A percentile compares a stretch with the other conserved stretches of the same genome.
phyloP scores from a whole-genome alignment of 805 yeast genomes.

The Huiozyma sinensis region DNA sequence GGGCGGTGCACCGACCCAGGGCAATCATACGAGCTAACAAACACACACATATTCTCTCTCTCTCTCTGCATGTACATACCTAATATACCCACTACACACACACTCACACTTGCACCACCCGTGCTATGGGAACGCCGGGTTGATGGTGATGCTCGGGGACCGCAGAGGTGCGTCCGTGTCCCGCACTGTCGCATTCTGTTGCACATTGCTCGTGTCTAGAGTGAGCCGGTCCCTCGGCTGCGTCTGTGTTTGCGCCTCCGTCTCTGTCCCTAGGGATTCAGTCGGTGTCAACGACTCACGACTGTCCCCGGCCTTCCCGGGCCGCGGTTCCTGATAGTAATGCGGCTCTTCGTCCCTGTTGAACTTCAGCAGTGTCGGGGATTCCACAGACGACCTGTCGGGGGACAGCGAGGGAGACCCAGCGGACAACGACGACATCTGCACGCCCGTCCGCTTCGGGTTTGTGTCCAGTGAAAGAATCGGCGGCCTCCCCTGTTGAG shows the following conservation, averaged over 20 bases:
- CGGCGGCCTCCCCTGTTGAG: constrained; percentile 9
- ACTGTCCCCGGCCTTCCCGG: constrained; percentile 4
- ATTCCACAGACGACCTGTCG: constrained; percentile 15
- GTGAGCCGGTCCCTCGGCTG: no score
- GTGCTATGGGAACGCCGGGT: constrained; percentile 1
- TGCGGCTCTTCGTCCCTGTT: constrained; percentile 16
- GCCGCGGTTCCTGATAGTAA: constrained; percentile 25
- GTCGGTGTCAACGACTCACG: not conserved
- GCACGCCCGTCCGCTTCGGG: constrained; percentile 16
- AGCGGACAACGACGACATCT: constrained; percentile 8
- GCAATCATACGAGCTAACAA: no score
- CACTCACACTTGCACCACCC: no score
- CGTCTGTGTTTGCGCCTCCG: no score
- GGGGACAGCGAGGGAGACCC: constrained; percentile 27
- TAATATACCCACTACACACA: no score
- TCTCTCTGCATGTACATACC: no score
- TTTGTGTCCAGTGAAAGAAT: constrained; percentile 21
- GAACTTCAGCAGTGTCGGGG: constrained; percentile 24
- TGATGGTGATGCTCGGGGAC: constrained; percentile 13
- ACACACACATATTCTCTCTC: no score
- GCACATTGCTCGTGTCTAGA: no score
- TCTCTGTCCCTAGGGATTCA: no score
- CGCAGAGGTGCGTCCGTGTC: constrained; percentile 5
- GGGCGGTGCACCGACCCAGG: not conserved
- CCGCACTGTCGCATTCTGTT: no score